Percentiles rank a stretch among this genome's conserved stretches.
These are phyloP conservation scores for Geotrichum phurueaensis DNA, from an alignment of 1,139 yeast genomes.

Conservation along the genomic window DNA sequence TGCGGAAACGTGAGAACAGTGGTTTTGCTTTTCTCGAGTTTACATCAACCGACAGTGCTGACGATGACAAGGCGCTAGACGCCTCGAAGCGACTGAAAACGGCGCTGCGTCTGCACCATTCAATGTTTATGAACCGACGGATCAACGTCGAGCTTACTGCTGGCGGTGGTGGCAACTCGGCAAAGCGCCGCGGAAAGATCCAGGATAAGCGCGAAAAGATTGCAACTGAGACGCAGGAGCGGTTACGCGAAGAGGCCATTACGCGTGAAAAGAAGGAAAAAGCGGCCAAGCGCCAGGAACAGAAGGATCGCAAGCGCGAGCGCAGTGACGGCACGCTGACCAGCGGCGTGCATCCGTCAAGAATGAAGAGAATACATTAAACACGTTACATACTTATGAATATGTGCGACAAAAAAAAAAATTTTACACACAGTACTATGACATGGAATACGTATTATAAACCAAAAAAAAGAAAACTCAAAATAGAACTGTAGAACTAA, in stretches of 20 bases:
- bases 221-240: slow-evolving; percentile 53
- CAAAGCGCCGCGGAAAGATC: slow-evolving; percentile 61
- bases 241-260: slow-evolving; percentile 26
- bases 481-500: neutral
- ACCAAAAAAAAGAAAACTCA: neutral
- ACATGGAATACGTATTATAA: neutral
- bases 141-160: slow-evolving; percentile 94
- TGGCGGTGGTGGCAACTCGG: slow-evolving; percentile 95
- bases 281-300: slow-evolving; percentile 18
- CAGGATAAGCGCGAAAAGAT: slow-evolving; percentile 72
- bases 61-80: slow-evolving; percentile 25
- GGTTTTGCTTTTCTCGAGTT: slow-evolving; percentile 94
- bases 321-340: slow-evolving; percentile 18
- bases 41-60: slow-evolving; percentile 40
- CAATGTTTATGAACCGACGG: slow-evolving; percentile 58
- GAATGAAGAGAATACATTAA: slow-evolving; percentile 26
- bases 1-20: slow-evolving; percentile 69
- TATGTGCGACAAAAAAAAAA: neutral
- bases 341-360: slow-evolving; percentile 53
- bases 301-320: slow-evolving; percentile 11
- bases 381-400: neutral
- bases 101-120: slow-evolving; percentile 78
- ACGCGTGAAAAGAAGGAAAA: slow-evolving; percentile 29
- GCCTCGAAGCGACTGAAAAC: slow-evolving; percentile 66
- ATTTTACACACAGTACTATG: neutral